Evolutionary conservation across 2,329 filamentous ascomycete species (phyloP).

Genomic region (Aureobasidium sp.): DNA sequence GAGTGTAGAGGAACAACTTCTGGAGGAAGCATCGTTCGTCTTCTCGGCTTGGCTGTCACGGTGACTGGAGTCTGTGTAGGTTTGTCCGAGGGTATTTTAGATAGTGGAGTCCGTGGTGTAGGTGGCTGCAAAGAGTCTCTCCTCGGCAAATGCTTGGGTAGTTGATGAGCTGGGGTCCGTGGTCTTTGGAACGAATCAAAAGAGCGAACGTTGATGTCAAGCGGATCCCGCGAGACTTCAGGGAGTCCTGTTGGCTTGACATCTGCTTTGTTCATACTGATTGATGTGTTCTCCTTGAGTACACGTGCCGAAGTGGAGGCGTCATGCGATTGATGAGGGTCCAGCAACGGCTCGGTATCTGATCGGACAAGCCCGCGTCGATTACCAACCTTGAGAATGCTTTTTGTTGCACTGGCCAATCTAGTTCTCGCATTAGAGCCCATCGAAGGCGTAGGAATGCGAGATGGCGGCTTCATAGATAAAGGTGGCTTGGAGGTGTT

Average conservation of each 20-base stretch:
- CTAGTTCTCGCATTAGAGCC: neutral
- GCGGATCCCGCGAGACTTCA: neutral
- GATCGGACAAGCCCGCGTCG: slow-evolving; percentile 22
- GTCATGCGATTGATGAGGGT: slow-evolving; percentile 16
- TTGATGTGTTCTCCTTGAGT: slow-evolving; percentile 30
- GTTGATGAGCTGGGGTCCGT: neutral
- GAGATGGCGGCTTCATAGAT: neutral
- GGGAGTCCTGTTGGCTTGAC: neutral
- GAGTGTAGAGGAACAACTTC: neutral
- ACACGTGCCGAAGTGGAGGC: slow-evolving; percentile 20
- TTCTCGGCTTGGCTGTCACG: neutral
- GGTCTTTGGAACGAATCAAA: neutral
- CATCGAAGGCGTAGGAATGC: slow-evolving; percentile 12
- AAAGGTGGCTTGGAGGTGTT: neutral
- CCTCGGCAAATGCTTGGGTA: neutral
- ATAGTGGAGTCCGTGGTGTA: neutral
- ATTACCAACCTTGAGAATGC: slow-evolving; percentile 11
- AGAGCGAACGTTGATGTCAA: neutral
- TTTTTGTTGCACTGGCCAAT: slow-evolving; percentile 16
- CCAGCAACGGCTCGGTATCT: slow-evolving; percentile 30
- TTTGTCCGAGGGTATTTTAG: neutral
- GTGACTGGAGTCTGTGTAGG: neutral
- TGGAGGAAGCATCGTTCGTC: neutral
- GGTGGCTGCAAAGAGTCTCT: neutral
- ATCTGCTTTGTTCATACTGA: slow-evolving; percentile 22